Base-by-base conservation (phyloP, 345 rosid genomes). In the Litchi chinensis region DNA sequence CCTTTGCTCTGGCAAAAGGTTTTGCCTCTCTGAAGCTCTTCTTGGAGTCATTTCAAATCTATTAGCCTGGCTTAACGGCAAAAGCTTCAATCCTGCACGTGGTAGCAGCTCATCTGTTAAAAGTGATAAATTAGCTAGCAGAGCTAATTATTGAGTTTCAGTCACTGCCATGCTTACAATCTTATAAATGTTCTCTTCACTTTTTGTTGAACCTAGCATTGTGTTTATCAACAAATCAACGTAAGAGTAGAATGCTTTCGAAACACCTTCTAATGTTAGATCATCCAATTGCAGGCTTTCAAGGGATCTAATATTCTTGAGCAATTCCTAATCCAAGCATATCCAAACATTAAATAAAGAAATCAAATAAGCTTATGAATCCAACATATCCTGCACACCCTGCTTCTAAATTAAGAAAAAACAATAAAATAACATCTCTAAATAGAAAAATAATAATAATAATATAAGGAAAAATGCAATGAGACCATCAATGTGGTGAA, bases 91-190 rank as follows among this genome's bases (percentile, higher is more conserved):
- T 66, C 94, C 94, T 48, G 98, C 90, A 26, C 94, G 91, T 0
- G 98, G 99, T 46, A 95, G 90, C 77, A 93, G 80, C 80, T 95
- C 98, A 37, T 95, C 99, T 22, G 96, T 94, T 77, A 95, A 85
- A 68, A 93, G 80, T 43, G 91, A 90, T 64, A 97, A 96, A 83
- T 92, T 93, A 41, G 97, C 96, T 52, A 95, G 89, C 72, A 95
- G 84, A 75, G 96, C 98, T 44, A 91, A 70, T 72, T 95, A 98
- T 79, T 93, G 98, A 70, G 89, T 77, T 85, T 93, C 97, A 24
- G 88, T 92, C 82, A 90, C 97, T 10, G 95, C 98, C 85, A 89
- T 81, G 71, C 85, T 89, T 46, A 93, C 97, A 79, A 95, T 87
- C 82, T 85, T 91, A 64, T 80, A 80, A 37, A 84, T 71, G 78